These are phyloP conservation scores for Leucosporidium scottii DNA, from an alignment of 768 basidiomycete species.

Conservation along the genomic window DNA sequence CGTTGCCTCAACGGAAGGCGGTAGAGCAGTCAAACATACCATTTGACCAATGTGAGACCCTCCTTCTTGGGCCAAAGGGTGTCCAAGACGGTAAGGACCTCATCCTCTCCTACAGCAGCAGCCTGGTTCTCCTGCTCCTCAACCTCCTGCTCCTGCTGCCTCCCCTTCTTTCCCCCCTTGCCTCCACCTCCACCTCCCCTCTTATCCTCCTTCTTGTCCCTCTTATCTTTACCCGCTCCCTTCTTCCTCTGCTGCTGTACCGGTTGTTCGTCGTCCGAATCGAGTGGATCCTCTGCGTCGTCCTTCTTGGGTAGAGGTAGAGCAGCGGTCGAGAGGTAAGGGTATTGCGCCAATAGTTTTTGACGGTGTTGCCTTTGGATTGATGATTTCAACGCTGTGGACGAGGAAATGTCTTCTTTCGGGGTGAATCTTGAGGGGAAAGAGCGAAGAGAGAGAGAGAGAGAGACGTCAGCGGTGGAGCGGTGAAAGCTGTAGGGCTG, in stretches of 20 bases:
- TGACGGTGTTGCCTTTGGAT: conserved; percentile 82
- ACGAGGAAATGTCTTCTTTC: conserved; percentile 71
- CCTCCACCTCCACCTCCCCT: not conserved
- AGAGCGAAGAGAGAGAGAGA: not conserved
- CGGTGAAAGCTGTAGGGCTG: not conserved
- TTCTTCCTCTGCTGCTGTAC: conserved; percentile 24
- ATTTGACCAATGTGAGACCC: conserved; percentile 83
- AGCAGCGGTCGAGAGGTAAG: conserved; percentile 41
- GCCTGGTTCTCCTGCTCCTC: conserved; percentile 28
- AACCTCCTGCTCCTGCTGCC: conserved; percentile 23
- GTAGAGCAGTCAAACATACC: conserved; percentile 50
- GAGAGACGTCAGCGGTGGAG: not conserved
- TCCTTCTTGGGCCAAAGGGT: conserved; percentile 99
- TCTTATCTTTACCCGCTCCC: conserved; percentile 8
- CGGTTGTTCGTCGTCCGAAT: conserved; percentile 30
- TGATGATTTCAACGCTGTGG: conserved; percentile 86
- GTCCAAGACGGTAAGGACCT: conserved; percentile 67
- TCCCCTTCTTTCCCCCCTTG: conserved; percentile 32
- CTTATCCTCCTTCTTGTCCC: conserved; percentile 13
- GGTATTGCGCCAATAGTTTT: conserved; percentile 68
- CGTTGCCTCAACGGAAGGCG: not conserved
- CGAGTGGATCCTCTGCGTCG: conserved; percentile 27
- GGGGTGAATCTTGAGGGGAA: conserved; percentile 45
- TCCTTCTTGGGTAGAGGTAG: conserved; percentile 6
- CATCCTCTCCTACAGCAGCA: conserved; percentile 29